Evolutionary conservation across 495 filamentous ascomycete genomes (phyloP), one percentile per base, ranked within the genome.

Genomic region (Penicillium turbatum): DNA sequence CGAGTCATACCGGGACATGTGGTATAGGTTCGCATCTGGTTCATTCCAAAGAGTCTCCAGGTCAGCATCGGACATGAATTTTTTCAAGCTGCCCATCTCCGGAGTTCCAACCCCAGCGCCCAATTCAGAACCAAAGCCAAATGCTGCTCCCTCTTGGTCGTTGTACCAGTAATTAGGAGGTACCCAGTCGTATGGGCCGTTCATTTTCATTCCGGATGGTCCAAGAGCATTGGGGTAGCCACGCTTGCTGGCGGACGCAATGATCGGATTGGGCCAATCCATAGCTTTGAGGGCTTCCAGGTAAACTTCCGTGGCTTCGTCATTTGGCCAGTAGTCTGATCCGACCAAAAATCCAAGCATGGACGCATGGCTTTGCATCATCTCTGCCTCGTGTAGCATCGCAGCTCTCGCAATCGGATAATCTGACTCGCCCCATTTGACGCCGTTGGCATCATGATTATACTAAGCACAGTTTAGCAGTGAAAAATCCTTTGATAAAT

Each of bases 151-250:
- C 0, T 74, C 60, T 26, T 70, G 54, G 17, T 70, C 67, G 13
- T 74, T 72, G 45, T 77, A 82, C 82, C 82, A 86, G 62, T 87
- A 86, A 35, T 78, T 80, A 0, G 83, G 83, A 5, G 84, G 79
- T 0, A 83, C 79, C 79, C 81, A 86, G 65, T 86, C 84, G 56
- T 87, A 87, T 0, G 84, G 84, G 0, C 84, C 84, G 1, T 80
- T 77, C 83, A 86, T 86, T 56, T 84, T 85, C 74, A 87, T 75
- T 1, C 83, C 83, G 0, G 79, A 79, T 0, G 79, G 76, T 0
- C 78, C 80, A 0, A 84, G 70, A 12, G 68, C 56, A 7, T 72
- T 37, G 0, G 82, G 79, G 47, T 69, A 82, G 0, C 82, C 82
- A 9, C 75, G 71, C 53, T 78, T 78, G 21, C 75, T 73, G 2